Evolutionary conservation across 192 early-diverging fungal genomes (phyloP), one percentile per base, ranked within the genome.

Genomic region (Entomortierella parvispora): DNA sequence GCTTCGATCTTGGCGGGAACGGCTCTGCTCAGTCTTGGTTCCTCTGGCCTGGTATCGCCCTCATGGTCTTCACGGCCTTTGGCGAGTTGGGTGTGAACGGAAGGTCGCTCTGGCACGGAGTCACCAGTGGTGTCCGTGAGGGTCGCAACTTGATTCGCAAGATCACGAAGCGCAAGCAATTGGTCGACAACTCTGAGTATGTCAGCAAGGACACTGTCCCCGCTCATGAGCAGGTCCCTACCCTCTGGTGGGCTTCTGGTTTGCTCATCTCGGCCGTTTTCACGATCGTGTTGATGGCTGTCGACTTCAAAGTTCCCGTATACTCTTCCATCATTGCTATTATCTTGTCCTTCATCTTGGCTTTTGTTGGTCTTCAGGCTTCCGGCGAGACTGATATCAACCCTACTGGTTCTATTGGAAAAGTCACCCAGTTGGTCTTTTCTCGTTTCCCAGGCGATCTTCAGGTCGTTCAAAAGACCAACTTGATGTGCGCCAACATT

Each of bases 331-430:
- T 91, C 61, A 18, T 90, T 34, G 69, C 87, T 37, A 74, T 91
- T 48, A 69, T 91, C 45, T 67, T 91, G 26, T 89, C 81, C 20
- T 91, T 92, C 80, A 45, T 91, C 58, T 70, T 91, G 15, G 81
- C 87, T 31, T 90, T 91, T 62, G 82, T 91, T 42, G 90, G 89
- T 64, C 65, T 89, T 40, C 87, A 90, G 58, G 79, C 86, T 28
- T 47, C 87, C 33, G 90, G 90, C 64, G 83, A 84, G 54, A 92
- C 89, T 29, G 90, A 91, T 70, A 88, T 91, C 55, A 90, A 88
- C 72, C 89, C 90, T 57, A 82, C 84, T 46, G 85, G 86, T 33
- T 70, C 87, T 56, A 83, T 91, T 45, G 90, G 85, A 32, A 91
- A 91, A 59, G 81, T 87, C 25, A 84, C 88, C 29, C 90, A 91